Evolutionary conservation across 306 rosid genomes (phyloP), one percentile per base, ranked within the genome.

Genomic region (Sicyos edulis): DNA sequence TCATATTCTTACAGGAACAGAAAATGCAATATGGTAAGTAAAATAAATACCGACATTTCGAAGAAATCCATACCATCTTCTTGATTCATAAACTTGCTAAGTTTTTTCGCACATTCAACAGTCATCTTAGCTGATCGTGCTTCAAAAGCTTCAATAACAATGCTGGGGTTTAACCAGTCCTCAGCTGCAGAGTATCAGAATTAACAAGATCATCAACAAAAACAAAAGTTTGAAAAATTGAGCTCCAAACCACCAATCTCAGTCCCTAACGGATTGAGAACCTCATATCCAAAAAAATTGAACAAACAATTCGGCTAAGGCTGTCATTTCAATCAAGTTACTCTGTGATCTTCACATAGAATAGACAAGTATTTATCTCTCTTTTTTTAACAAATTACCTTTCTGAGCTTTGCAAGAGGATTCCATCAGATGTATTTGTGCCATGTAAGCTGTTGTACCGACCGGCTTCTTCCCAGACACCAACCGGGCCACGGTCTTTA

Each of bases 391-490:
- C 17, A 14, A 63, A 54, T 26, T 72, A 88, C 99, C 97, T 78
- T 53, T 86, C 79, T 80, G 86, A 75, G 83, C 95, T 74, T 65
- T 78, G 59, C 83, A 86, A 57, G 42, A 80, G 78, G 82, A 82
- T 69, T 86, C 89, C 80, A 82, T 75, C 83, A 88, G 79, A 37
- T 87, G 89, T n/a, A n/a, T n/a, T 82, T 91, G 89, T 8, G 75
- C 88, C 91, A 93, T 70, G 78, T 93, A 93, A 74, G 97, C 82
- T 24, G 92, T 88, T 61, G 99, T 93, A 71, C 99, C 97, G 34
- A 79, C 84, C 16, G 96, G 99, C 77, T 88, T 88, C 75, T 86
- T 86, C 54, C 87, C 95, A 32, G 99, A 87, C 11, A 78, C 87
- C 79, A 91, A 72, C 86, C 88, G 97, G 85, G 97, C 78, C 66